Conservation (phyloP, 2,329 filamentous ascomycete species). For the Aspergillus pseudoviridinutans region DNA sequence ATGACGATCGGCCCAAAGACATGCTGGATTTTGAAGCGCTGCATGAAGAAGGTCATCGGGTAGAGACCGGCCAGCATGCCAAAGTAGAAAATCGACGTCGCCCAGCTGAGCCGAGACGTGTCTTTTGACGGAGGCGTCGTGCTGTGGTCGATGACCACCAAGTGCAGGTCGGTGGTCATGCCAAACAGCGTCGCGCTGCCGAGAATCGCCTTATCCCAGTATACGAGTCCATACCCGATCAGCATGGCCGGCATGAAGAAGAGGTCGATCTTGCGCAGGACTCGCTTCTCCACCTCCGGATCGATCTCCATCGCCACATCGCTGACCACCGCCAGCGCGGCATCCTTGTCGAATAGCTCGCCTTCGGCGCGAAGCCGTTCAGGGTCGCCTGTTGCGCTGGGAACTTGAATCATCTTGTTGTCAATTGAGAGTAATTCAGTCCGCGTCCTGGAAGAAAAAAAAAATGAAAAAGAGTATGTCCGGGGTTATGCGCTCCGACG, state of each 20-base stretch:
- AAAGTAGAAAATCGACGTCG: slow-evolving; percentile 76
- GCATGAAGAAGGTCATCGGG: slow-evolving; percentile 67
- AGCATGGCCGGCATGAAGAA: slow-evolving; percentile 67
- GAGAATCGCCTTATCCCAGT: slow-evolving; percentile 72
- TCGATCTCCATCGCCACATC: slow-evolving; percentile 49
- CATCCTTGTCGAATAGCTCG: slow-evolving; percentile 44
- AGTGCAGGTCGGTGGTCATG: slow-evolving; percentile 65
- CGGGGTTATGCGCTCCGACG: not conserved
- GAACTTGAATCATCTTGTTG: slow-evolving; percentile 19
- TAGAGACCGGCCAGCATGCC: slow-evolving; percentile 72
- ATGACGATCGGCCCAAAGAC: slow-evolving; percentile 56
- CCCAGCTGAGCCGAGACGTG: slow-evolving; percentile 69
- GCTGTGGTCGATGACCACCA: slow-evolving; percentile 52
- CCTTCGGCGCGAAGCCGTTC: slow-evolving; percentile 1
- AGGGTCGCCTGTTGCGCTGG: slow-evolving; percentile 10
- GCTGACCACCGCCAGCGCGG: slow-evolving; percentile 57
- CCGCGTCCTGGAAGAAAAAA: not conserved
- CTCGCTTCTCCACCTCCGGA: slow-evolving; percentile 51
- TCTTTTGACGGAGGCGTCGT: slow-evolving; percentile 55
- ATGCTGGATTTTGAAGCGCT: slow-evolving; percentile 62
- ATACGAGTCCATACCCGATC: slow-evolving; percentile 60
- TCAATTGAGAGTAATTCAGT: not conserved
- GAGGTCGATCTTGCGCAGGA: slow-evolving; percentile 63
- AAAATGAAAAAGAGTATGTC: not conserved
- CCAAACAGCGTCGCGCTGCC: slow-evolving; percentile 70